phyloP scores from a whole-genome alignment of 2,329 filamentous ascomycete genomes.

The Knufia petricola region DNA sequence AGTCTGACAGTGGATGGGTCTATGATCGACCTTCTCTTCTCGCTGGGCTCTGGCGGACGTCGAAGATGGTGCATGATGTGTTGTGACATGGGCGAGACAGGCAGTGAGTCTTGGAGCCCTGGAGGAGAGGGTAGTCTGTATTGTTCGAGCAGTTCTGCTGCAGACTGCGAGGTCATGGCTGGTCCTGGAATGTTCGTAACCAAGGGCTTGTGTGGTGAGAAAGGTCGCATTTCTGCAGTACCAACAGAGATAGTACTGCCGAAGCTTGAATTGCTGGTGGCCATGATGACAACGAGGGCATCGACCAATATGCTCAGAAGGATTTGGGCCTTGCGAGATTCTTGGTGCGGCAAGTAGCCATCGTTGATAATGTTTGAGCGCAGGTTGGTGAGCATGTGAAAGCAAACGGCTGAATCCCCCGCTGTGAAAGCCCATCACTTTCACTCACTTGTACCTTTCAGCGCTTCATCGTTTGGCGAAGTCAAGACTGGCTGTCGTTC shows the following conservation, averaged over 20 bases:
- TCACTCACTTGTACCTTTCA: too few species aligned
- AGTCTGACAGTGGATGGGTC: slow-evolving; percentile 1
- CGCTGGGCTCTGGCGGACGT: background rate
- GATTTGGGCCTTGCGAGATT: too few species aligned
- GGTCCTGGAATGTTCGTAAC: background rate
- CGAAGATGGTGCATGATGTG: background rate
- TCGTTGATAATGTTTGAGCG: too few species aligned
- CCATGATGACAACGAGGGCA: background rate
- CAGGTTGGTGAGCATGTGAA: too few species aligned
- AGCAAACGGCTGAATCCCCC: too few species aligned
- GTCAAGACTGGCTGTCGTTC: too few species aligned
- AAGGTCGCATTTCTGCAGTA: background rate
- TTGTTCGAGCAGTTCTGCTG: background rate
- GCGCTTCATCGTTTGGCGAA: too few species aligned
- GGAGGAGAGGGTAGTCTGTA: slow-evolving; percentile 4
- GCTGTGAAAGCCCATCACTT: too few species aligned
- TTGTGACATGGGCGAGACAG: background rate
- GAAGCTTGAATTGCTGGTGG: background rate
- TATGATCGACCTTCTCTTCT: slow-evolving; percentile 4
- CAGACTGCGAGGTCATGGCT: background rate
- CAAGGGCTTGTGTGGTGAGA: background rate
- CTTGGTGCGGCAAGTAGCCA: too few species aligned
- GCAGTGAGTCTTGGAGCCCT: background rate
- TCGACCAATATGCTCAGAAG: background rate
- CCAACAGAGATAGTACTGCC: background rate